Conservation (phyloP, 768 basidiomycete genomes). For the Trametes cingulata region DNA sequence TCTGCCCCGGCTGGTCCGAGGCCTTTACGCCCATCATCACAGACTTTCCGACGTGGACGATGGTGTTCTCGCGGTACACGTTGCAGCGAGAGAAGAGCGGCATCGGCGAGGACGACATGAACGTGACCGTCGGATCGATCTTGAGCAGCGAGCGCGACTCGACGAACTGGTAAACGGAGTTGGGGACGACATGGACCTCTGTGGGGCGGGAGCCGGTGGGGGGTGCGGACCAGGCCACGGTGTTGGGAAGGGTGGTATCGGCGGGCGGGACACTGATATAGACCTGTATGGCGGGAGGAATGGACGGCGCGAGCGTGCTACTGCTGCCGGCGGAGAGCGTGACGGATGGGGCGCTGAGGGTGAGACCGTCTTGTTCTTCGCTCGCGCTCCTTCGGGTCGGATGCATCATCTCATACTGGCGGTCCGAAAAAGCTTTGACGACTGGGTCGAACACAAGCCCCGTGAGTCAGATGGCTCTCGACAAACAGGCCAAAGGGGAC, state of each 20-base stretch:
- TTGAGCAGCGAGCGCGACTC: slow-evolving; percentile 52
- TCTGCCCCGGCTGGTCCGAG: slow-evolving; percentile 17
- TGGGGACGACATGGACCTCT: slow-evolving; percentile 13
- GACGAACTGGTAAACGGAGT: slow-evolving; percentile 27
- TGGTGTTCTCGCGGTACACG: slow-evolving; percentile 49
- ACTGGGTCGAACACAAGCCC: slow-evolving; percentile 15
- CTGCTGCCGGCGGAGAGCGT: background rate
- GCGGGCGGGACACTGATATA: slow-evolving; percentile 24
- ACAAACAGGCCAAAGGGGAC: slow-evolving; percentile 16
- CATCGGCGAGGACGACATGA: slow-evolving; percentile 50
- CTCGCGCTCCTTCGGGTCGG: slow-evolving; percentile 7
- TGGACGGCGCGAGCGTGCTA: background rate
- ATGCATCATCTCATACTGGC: slow-evolving; percentile 32
- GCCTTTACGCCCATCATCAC: slow-evolving; percentile 20
- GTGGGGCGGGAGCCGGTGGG: slow-evolving; percentile 13
- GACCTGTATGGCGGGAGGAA: slow-evolving; percentile 14
- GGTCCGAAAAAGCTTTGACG: slow-evolving; percentile 29
- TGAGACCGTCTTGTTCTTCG: background rate
- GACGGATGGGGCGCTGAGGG: slow-evolving; percentile 1
- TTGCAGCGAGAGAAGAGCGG: slow-evolving; percentile 56
- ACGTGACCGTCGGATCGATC: slow-evolving; percentile 70
- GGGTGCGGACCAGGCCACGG: slow-evolving; percentile 8
- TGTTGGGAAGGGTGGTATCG: background rate
- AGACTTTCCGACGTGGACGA: slow-evolving; percentile 53
- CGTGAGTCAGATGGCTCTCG: slow-evolving; percentile 22